phyloP scores from a whole-genome alignment of 805 yeast genomes.

The Zygosaccharomyces rouxii region DNA sequence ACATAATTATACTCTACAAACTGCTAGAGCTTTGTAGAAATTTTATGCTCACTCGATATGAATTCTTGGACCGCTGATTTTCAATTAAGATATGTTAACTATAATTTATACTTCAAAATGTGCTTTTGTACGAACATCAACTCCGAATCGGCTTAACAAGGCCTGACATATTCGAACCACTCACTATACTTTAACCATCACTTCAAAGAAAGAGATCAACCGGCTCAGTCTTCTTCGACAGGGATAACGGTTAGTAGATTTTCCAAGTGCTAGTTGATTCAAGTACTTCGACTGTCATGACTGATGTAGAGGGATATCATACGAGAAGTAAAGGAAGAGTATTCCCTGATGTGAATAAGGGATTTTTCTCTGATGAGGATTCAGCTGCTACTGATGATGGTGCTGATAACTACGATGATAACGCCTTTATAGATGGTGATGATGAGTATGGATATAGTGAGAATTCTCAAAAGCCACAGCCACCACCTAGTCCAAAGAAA shows the following conservation, averaged over 20 bases:
- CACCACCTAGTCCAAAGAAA: conserved; percentile 11
- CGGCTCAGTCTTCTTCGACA: conserved; percentile 6
- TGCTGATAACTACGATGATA: conserved; percentile 23
- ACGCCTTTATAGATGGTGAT: conserved; percentile 20
- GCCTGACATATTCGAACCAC: not conserved
- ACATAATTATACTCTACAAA: not conserved
- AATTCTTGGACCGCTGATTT: not conserved
- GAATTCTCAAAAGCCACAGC: conserved; percentile 6
- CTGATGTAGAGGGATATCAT: conserved; percentile 24
- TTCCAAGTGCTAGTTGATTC: not conserved
- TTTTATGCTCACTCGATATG: not conserved
- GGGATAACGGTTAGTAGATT: conserved; percentile 9
- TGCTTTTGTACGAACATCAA: not conserved
- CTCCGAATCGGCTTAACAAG: not conserved
- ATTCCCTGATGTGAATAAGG: conserved; percentile 26
- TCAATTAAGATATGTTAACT: not conserved
- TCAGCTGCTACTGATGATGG: conserved; percentile 33
- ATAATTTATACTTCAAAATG: not conserved
- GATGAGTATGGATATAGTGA: conserved; percentile 23
- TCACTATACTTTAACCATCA: not conserved
- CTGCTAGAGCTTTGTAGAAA: not conserved
- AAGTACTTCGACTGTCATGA: conserved; percentile 5
- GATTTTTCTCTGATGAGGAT: conserved; percentile 32
- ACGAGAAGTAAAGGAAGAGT: conserved; percentile 24
- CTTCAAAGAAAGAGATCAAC: not conserved